Base-by-base conservation (phyloP, 1,139 yeast species). In the Geotrichum carabidarum region DNA sequence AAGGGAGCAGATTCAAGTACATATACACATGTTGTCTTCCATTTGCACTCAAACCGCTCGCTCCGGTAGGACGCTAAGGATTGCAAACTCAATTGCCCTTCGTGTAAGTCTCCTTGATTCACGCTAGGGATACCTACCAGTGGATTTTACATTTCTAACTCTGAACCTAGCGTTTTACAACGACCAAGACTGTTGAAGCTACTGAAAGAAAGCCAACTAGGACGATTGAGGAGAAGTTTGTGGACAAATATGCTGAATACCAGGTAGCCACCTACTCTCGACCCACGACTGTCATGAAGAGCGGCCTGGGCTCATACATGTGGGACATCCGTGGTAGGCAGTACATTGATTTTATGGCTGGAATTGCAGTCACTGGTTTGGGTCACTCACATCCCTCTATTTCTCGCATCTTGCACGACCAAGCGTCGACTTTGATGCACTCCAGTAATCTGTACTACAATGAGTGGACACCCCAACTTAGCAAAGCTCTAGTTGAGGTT, bases 351-450 rank as follows among this genome's bases (percentile, higher is more conserved):
- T 91, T 93, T 71, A 84, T 91, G 1, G 90, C 97, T 1, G 99
- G 99, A 51, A 90, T 93, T 62, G 98, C 99, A 0, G 99, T 93
- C 14, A 91, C 96, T n/a, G 84, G 87, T 1, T 75, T 93, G 60
- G 99, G 99, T 2, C 99, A 93, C 69, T 76, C 90, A 35, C 79
- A 93, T 65, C 82, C 83, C 4, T 84, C 82, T 59, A 78, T 93
- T 42, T 78, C 95, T 4, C 74, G 84, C 56, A 80, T 93, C 58
- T 69, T 90, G 58, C 70, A 74, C 55, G 84, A 85, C 48, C 99
- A 93, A 71, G 81, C 93, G 1, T 70, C 72, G 41, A 82, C 84
- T 11, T 74, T 93, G 60, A 76, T 90, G 56, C 99, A 93, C 67
- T 80, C 90, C 59, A 87, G 96, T 4, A 93, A 93, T 66, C 74